Percentiles rank a stretch among this genome's conserved stretches.
Conservation (phyloP, 352 stramenopile species). For the Vaucheria bursata region DNA sequence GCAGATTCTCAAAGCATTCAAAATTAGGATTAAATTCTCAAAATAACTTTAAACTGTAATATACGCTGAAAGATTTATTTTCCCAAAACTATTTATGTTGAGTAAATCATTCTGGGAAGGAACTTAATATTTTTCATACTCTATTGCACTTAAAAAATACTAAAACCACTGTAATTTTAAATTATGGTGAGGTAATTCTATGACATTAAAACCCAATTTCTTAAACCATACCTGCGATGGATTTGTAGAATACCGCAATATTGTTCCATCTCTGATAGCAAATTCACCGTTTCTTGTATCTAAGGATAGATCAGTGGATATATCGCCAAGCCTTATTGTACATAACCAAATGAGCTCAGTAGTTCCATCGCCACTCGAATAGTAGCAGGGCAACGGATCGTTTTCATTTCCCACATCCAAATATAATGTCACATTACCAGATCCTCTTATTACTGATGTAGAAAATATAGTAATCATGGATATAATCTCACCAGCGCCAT, state of each 20-base stretch:
- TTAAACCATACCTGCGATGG: not conserved
- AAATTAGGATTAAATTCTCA: too few species aligned
- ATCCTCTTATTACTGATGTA: constrained; percentile 8
- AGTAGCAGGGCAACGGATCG: not conserved
- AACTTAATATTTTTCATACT: too few species aligned
- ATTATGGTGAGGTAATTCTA: too few species aligned
- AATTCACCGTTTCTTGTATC: not conserved
- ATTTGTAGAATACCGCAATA: not conserved
- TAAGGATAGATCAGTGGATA: not conserved
- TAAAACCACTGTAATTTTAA: too few species aligned
- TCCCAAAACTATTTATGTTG: too few species aligned
- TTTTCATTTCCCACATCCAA: not conserved
- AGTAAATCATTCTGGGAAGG: too few species aligned
- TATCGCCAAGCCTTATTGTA: not conserved
- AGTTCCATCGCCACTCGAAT: not conserved
- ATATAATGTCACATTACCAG: constrained; percentile 4
- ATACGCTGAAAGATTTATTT: too few species aligned
- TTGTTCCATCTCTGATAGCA: not conserved
- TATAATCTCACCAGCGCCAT: constrained; percentile 15
- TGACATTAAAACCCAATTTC: too few species aligned
- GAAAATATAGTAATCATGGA: constrained; percentile 18
- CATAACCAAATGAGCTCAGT: not conserved
- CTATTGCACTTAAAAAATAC: too few species aligned
- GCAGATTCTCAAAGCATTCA: too few species aligned
- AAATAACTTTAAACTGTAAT: too few species aligned